Base-by-base conservation (phyloP, 1,284 basidiomycete species). In the Apiotrichum laibachii region DNA sequence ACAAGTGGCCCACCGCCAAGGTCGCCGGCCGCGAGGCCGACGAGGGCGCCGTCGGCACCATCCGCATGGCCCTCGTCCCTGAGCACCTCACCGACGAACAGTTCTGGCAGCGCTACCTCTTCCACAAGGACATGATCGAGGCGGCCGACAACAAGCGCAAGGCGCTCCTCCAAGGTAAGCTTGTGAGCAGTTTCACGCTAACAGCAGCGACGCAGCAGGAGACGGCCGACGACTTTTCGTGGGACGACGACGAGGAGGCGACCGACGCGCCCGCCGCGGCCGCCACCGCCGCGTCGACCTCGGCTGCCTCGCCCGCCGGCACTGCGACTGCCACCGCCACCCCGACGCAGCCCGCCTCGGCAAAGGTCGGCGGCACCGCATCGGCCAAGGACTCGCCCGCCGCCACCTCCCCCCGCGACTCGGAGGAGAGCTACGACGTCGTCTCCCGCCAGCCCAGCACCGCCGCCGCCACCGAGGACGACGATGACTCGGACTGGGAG, bases 101-200 rank as follows among this genome's bases (percentile, higher is more conserved):
- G 43, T 97, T 96, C 78, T 96, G 93, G 93, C 84, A 85, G 51
- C 83, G 92, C 16, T 96, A 92, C 78, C 92, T 94, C 79, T 97
- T 94, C 85, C 85, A 92, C 40, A 85, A 87, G 39, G 81, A 89
- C 72, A 90, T 92, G 76, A 93, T 96, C 61, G 86, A 88, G 63
- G 79, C 81, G 33, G 91, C 94, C 66, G 90, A 92, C 72, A 85
- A 85, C 68, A 86, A 87, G 66, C 85, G 93, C 60, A 90, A 90
- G 76, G 84, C 85, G 33, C 77, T 96, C 26, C 79, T 97, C 19
- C 84, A 88, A 81, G 86, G 92, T 89, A 71, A 53, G 81, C 73
- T 11, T n/a, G 16, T 57, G 9, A 7, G 2, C 50, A 19, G 9
- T 26, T n/a, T 18, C 11, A 35, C 19, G 31, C 52, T 40, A 22